These are phyloP conservation scores for Fusarium falciforme DNA, from an alignment of 2,329 filamentous ascomycete genomes.

Conservation along the genomic window DNA sequence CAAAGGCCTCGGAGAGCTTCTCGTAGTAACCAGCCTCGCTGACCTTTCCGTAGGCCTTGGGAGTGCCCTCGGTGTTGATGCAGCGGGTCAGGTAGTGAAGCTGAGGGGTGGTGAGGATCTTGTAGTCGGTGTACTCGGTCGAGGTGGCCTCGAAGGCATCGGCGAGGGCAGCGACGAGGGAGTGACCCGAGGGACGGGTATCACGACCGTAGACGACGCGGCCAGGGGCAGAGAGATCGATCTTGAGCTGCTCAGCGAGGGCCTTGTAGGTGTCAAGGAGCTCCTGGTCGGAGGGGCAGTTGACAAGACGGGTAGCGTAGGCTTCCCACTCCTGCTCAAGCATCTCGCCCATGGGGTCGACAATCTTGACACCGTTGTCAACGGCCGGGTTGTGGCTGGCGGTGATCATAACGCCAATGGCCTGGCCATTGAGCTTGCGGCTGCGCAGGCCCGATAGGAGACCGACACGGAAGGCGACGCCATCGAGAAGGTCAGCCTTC, in stretches of 20 bases:
- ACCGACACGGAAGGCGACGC: slow-evolving; percentile 92
- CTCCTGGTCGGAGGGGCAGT: slow-evolving; percentile 79
- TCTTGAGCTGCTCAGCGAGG: slow-evolving; percentile 79
- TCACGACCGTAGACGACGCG: slow-evolving; percentile 92
- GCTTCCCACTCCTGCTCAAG: slow-evolving; percentile 94
- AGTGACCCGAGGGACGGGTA: slow-evolving; percentile 90
- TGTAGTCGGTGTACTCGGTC: slow-evolving; percentile 83
- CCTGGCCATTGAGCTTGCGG: slow-evolving; percentile 87
- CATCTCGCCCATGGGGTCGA: slow-evolving; percentile 99
- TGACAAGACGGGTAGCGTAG: slow-evolving; percentile 89
- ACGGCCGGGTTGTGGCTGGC: slow-evolving; percentile 91
- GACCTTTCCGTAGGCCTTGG: slow-evolving; percentile 86
- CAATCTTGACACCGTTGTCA: slow-evolving; percentile 94
- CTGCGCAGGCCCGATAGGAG: slow-evolving; percentile 89
- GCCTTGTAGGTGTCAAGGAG: slow-evolving; percentile 81
- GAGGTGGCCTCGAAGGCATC: slow-evolving; percentile 82
- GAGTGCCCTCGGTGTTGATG: slow-evolving; percentile 90
- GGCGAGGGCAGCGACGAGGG: slow-evolving; percentile 81
- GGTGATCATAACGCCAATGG: slow-evolving; percentile 97
- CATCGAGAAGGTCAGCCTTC: slow-evolving; percentile 84
- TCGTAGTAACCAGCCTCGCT: slow-evolving; percentile 95
- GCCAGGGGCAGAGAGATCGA: slow-evolving; percentile 76
- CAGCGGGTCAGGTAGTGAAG: slow-evolving; percentile 96
- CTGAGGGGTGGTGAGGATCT: slow-evolving; percentile 95
- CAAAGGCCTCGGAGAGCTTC: slow-evolving; percentile 88